A percentile compares a stretch with the other conserved stretches of the same genome.
These are phyloP conservation scores for Sporothrix euskadiensis DNA, from an alignment of 2,329 filamentous ascomycete species.

Conservation along the genomic window DNA sequence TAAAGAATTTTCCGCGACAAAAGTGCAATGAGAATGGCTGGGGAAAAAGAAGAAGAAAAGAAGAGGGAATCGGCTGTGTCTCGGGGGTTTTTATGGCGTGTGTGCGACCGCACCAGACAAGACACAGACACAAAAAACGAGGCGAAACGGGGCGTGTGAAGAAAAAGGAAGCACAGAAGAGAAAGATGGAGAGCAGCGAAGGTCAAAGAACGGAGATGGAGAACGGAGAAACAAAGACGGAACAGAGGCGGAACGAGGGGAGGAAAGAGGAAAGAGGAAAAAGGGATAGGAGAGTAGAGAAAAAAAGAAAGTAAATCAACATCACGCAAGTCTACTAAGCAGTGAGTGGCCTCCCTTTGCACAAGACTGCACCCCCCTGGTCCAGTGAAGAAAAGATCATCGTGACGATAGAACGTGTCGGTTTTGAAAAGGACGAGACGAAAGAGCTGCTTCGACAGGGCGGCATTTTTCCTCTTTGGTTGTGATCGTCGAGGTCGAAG, in stretches of 20 bases:
- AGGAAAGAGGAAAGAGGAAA: not conserved
- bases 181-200: not conserved
- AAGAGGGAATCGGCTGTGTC: slow-evolving; percentile 5
- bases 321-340: not conserved
- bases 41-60: not conserved
- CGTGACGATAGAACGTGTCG: not conserved
- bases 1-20: not conserved
- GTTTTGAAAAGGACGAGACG: not conserved
- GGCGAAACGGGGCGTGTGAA: slow-evolving; percentile 6
- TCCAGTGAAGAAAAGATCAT: slow-evolving; percentile 5
- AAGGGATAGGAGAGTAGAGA: not conserved
- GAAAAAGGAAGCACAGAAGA: not conserved
- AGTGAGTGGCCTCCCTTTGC: slow-evolving; percentile 2
- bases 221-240: not conserved
- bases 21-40: not conserved
- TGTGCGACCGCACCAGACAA: not conserved
- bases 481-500: not conserved
- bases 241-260: not conserved
- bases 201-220: not conserved
- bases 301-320: not conserved
- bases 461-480: slow-evolving; percentile 7
- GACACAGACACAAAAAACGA: not conserved
- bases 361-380: not conserved
- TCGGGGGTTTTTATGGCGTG: slow-evolving; percentile 19
- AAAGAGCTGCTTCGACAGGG: not conserved